Conservation (phyloP, 139 green algal species). For the Chlamydomonas urium region DNA sequence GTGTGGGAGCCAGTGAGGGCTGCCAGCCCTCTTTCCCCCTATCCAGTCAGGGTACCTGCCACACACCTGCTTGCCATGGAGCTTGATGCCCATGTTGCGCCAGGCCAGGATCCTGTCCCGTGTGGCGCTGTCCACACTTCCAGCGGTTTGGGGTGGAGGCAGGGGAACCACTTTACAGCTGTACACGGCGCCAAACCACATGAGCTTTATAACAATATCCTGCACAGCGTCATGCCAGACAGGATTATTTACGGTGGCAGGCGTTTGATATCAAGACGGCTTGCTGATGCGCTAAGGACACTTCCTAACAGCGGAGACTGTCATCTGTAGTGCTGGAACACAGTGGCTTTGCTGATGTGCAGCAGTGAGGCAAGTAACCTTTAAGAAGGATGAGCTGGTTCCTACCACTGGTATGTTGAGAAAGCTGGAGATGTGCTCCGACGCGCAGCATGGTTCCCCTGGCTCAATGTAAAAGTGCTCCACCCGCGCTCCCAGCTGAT, state of each 20-base stretch:
- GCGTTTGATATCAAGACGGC: too few relatives aligned
- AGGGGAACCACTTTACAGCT: constrained; percentile 52
- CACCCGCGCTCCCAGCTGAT: neutral
- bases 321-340: too few relatives aligned
- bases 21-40: too few relatives aligned
- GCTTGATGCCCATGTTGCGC: constrained; percentile 17
- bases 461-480: constrained; percentile 18
- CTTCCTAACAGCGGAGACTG: too few relatives aligned
- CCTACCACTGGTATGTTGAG: neutral
- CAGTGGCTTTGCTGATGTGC: too few relatives aligned
- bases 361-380: too few relatives aligned
- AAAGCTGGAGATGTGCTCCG: neutral
- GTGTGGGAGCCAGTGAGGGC: too few relatives aligned
- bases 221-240: too few relatives aligned
- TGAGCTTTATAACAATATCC: constrained; percentile 32
- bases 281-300: too few relatives aligned
- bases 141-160: neutral
- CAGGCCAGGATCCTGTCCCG: neutral
- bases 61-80: constrained; percentile 33
- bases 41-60: too few relatives aligned
- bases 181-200: constrained; percentile 73
- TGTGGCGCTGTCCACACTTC: constrained; percentile 7
- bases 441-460: neutral
- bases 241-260: too few relatives aligned
- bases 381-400: too few relatives aligned